Percentiles rank a stretch among this genome's conserved stretches.
phyloP scores from a whole-genome alignment of 768 basidiomycete genomes.

The Termitomyces sp. region DNA sequence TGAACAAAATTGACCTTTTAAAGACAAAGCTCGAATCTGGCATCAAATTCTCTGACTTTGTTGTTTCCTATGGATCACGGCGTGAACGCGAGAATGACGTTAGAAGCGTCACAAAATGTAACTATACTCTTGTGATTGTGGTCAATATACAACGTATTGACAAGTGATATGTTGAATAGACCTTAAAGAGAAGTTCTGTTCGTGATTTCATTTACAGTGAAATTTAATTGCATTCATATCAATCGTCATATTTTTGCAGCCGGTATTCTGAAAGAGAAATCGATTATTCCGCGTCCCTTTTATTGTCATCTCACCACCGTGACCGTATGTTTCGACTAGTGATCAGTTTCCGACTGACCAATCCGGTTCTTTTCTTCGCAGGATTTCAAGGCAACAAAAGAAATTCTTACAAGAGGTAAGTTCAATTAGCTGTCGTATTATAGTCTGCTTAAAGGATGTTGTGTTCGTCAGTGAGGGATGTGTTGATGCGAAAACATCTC shows the following conservation, averaged over 20 bases:
- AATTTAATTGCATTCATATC: background rate
- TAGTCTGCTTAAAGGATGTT: background rate
- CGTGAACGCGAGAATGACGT: constrained; percentile 49
- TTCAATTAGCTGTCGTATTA: background rate
- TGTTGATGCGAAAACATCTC: constrained; percentile 42
- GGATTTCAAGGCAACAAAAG: constrained; percentile 55
- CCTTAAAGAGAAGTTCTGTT: constrained; percentile 43
- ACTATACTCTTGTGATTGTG: constrained; percentile 20
- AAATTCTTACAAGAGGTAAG: constrained; percentile 46
- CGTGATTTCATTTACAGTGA: constrained; percentile 15
- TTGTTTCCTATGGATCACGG: constrained; percentile 67
- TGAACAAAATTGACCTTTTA: constrained; percentile 81
- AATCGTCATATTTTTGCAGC: constrained; percentile 19
- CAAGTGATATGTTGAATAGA: constrained; percentile 22
- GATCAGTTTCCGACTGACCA: background rate
- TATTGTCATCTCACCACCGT: constrained; percentile 69
- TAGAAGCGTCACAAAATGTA: constrained; percentile 66
- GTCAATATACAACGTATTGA: constrained; percentile 1
- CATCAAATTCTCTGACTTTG: constrained; percentile 60
- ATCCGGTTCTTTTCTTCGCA: constrained; percentile 19
- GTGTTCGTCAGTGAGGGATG: constrained; percentile 38
- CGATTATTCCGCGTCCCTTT: constrained; percentile 43
- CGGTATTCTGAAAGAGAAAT: constrained; percentile 41
- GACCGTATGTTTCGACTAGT: constrained; percentile 39
- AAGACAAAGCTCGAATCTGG: constrained; percentile 63